Evolutionary conservation across 768 basidiomycete species (phyloP), one percentile per base, ranked within the genome.

Genomic region (Amanita inopinata): DNA sequence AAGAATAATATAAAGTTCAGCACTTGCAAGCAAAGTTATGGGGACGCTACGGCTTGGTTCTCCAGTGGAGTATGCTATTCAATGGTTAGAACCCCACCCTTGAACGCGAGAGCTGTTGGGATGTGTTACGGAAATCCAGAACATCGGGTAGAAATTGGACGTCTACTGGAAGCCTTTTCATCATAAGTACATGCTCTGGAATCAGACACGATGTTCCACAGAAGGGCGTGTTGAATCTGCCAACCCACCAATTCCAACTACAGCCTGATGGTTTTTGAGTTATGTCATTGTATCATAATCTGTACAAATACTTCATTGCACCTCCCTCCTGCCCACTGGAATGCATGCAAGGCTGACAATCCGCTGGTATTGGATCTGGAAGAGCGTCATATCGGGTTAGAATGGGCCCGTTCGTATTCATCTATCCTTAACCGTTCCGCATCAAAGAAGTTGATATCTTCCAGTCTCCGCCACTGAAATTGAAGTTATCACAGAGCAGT

Each of bases 141-240:
- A n/a, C n/a, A n/a, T n/a, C n/a, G n/a, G n/a, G n/a, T n/a, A n/a
- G n/a, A n/a, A n/a, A n/a, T n/a, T n/a, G n/a, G n/a, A n/a, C n/a
- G n/a, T n/a, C n/a, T n/a, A n/a, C n/a, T n/a, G n/a, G n/a, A n/a
- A n/a, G n/a, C n/a, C n/a, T n/a, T n/a, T n/a, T n/a, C n/a, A n/a
- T n/a, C n/a, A n/a, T n/a, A n/a, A n/a, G n/a, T n/a, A n/a, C 74
- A 35, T 73, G 67, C n/a, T 66, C 67, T 53, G 83, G 83, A 22
- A 91, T 90, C 61, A 88, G 85, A 15, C 91, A 91, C 52, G 80
- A 82, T 43, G 51, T 82, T 45, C 84, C 35, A 71, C 75, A 22
- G 70, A 70, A 47, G 76, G 75, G 15, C 71, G 64, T 32, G n/a
- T n/a, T n/a, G 71, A 58, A 44, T 75, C 82, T 31, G 63, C 74